Evolutionary conservation across 495 filamentous ascomycete species (phyloP), one percentile per base, ranked within the genome.

Genomic region (Aspergillus saccharolyticus): DNA sequence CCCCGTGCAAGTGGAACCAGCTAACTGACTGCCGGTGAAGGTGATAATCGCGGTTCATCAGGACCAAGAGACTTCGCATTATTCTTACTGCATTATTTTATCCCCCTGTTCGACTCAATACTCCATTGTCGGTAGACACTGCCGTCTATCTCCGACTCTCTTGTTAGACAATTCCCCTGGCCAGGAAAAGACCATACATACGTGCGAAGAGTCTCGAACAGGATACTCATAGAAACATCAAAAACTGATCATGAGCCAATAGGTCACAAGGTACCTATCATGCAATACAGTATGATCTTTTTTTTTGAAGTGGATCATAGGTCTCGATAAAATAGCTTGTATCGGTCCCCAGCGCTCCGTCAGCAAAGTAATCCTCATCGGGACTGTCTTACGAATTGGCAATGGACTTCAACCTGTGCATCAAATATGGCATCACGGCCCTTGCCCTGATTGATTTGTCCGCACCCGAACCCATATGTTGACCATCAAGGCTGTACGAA

Each of bases 1-100:
- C 66, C 64, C 72, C 67, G 68, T 66, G 70, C 70, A 68, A 56
- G 66, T 66, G 66, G 69, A 67, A 68, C 62, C 57, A 9, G 33
- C 7, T 44, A 58, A 57, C 52, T 49, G 52, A 54, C 49, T 61
- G 42, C 61, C 56, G 61, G 61, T 62, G 64, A 63, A 63, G 44
- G 33, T 43, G 51, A 16, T 39, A 39, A 39, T 39, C 33, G 33
- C 33, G 33, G 33, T 39, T 15, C 10, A 39, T 39, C 4, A 12
- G 33, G 33, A 39, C 7, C 2, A 39, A 12, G 33, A 39, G 33
- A 39, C 33, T 28, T n/a, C n/a, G n/a, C n/a, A n/a, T n/a, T n/a
- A n/a, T n/a, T n/a, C n/a, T n/a, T n/a, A n/a, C n/a, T n/a, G n/a
- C n/a, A n/a, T n/a, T n/a, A n/a, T n/a, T n/a, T n/a, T n/a, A n/a